Evolutionary conservation across 148 eudicot species (phyloP), one percentile per base, ranked within the genome.

Genomic region (Diospyros kaki): DNA sequence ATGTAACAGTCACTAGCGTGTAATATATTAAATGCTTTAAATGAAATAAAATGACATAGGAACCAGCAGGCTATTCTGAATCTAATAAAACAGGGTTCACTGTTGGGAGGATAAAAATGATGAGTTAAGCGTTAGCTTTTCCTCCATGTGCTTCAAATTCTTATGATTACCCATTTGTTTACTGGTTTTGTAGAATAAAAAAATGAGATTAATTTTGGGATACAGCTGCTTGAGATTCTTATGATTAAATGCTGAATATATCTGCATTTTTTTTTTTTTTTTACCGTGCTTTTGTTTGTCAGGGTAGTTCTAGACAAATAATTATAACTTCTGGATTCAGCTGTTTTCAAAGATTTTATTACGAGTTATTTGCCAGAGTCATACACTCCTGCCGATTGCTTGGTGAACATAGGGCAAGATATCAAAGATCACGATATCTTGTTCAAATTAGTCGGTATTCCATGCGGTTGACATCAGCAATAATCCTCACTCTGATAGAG

Each of bases 401-500:
- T 45, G 44, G 56, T 6, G 71, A 71, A 71, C 43, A 14, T 55
- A 52, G 41, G 65, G 46, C 42, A 40, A 63, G 70, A 63, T 77
- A 65, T 65, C 75, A 54, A 71, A 77, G 80, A 41, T 72, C 71
- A 10, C 48, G 58, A 44, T 63, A 71, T 46, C 44, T 44, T 72
- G 38, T 67, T 53, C 73, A 70, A 70, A 38, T 68, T 39, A 65
- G 44, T 58, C 75, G 43, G 42, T 48, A 64, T 71, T 77, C 75
- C 39, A 14, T 43, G 65, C 59, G n/a, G 56, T 40, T 71, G 59
- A 43, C 71, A 69, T 44, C 64, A 54, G 75, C 75, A 52, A 53
- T 70, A 43, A 18, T 77, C 17, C 11, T 11, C 28, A 64, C 65
- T 53, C 79, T 76, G 52, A 12, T 77, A 2, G 74, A 77, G 80